phyloP scores from a whole-genome alignment of 768 basidiomycete species.

The Daedalea quercina region DNA sequence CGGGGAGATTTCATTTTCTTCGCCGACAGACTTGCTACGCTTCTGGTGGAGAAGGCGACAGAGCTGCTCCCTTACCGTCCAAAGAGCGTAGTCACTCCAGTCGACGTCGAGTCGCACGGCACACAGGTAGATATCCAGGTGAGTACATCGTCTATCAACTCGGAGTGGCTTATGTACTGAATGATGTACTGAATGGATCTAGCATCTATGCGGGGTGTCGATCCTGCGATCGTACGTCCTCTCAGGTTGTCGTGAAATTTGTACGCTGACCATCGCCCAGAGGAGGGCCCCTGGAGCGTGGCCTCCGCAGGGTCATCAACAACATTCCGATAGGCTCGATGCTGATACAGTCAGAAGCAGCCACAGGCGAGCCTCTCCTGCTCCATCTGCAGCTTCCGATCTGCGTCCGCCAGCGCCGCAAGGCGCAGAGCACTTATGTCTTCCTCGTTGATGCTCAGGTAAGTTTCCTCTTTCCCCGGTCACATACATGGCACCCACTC shows the following conservation, averaged over 20 bases:
- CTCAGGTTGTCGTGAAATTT: background rate
- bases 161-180: background rate
- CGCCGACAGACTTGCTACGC: slow-evolving; percentile 77
- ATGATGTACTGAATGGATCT: background rate
- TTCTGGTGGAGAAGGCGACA: slow-evolving; percentile 80
- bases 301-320: slow-evolving; percentile 81
- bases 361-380: slow-evolving; percentile 82
- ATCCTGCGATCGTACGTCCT: slow-evolving; percentile 77
- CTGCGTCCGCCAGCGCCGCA: slow-evolving; percentile 57
- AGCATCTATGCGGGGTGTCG: slow-evolving; percentile 83
- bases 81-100: slow-evolving; percentile 62
- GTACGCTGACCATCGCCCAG: slow-evolving; percentile 29
- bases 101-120: slow-evolving; percentile 49
- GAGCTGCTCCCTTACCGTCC: slow-evolving; percentile 69
- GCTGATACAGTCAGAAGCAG: slow-evolving; percentile 82
- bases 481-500: background rate
- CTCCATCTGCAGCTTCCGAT: slow-evolving; percentile 77
- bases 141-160: slow-evolving; percentile 11
- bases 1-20: slow-evolving; percentile 93
- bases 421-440: slow-evolving; percentile 69
- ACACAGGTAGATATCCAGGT: slow-evolving; percentile 58
- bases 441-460: slow-evolving; percentile 90
- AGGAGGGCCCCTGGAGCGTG: slow-evolving; percentile 86
- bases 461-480: slow-evolving; percentile 1
- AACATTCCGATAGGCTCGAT: slow-evolving; percentile 85